phyloP scores from a whole-genome alignment of 371 early-diverging fungal genomes.

The Phascolomyces articulosus region DNA sequence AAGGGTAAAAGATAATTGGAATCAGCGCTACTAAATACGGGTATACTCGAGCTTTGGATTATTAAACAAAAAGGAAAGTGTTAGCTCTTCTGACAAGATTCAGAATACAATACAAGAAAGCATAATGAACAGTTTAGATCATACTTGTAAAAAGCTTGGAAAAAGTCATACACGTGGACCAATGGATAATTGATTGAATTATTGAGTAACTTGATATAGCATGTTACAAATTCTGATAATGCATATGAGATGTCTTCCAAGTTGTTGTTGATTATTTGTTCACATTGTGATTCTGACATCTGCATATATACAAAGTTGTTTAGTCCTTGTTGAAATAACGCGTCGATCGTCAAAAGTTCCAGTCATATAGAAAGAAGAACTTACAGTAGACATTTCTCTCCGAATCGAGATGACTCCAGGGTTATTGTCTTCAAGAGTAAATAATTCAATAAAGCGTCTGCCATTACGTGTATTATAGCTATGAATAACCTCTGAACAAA shows the following conservation, averaged over 20 bases:
- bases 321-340: background rate
- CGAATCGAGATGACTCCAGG: background rate
- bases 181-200: background rate
- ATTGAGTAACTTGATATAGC: background rate
- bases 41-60: conserved; percentile 15
- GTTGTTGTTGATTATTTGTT: background rate
- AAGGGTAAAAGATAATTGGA: conserved; percentile 15
- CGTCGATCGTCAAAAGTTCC: background rate
- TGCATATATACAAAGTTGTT: background rate
- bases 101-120: too few species aligned
- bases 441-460: background rate
- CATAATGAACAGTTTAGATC: too few species aligned
- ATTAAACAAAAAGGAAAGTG: background rate
- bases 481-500: background rate
- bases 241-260: background rate
- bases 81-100: background rate
- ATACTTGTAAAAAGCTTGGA: conserved; percentile 8
- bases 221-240: background rate
- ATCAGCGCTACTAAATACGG: conserved; percentile 22
- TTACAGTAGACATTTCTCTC: background rate
- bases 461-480: background rate
- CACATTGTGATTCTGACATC: conserved; percentile 1
- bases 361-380: too few species aligned
- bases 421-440: background rate
- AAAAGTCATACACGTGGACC: background rate